phyloP scores from a whole-genome alignment of 148 eudicot genomes.

The Vaccinium vitisidaea region DNA sequence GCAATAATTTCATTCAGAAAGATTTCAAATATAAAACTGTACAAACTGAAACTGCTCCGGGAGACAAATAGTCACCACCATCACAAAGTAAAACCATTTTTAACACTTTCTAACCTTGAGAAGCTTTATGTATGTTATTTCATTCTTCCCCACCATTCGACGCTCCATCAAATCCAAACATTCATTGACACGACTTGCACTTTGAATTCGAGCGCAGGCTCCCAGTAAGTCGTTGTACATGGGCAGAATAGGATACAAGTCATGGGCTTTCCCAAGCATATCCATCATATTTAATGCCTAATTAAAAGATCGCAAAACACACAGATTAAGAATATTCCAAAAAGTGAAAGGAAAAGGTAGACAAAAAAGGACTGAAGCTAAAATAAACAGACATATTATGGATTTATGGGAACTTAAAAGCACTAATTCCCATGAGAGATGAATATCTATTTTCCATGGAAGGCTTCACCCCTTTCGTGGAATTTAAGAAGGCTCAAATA shows the following conservation, averaged over 20 bases:
- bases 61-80: neutral
- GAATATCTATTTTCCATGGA: neutral
- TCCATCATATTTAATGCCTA: constrained; percentile 71
- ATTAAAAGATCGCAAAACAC: constrained; percentile 10
- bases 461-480: too few relatives aligned
- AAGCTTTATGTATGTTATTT: constrained; percentile 60
- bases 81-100: neutral
- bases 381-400: neutral
- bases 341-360: neutral
- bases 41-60: neutral
- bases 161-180: constrained; percentile 80
- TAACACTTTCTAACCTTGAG: constrained; percentile 58
- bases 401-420: constrained; percentile 4
- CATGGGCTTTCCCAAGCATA: constrained; percentile 43
- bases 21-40: neutral
- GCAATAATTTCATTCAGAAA: too few relatives aligned
- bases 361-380: neutral
- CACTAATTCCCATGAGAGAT: neutral
- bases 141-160: constrained; percentile 65
- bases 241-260: constrained; percentile 41
- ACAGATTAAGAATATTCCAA: constrained; percentile 7
- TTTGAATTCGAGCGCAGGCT: constrained; percentile 46
- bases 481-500: too few relatives aligned
- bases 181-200: constrained; percentile 42
- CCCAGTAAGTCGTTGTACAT: constrained; percentile 57